phyloP scores from a whole-genome alignment of 306 rosid species.

The Cicer cuneatum region DNA sequence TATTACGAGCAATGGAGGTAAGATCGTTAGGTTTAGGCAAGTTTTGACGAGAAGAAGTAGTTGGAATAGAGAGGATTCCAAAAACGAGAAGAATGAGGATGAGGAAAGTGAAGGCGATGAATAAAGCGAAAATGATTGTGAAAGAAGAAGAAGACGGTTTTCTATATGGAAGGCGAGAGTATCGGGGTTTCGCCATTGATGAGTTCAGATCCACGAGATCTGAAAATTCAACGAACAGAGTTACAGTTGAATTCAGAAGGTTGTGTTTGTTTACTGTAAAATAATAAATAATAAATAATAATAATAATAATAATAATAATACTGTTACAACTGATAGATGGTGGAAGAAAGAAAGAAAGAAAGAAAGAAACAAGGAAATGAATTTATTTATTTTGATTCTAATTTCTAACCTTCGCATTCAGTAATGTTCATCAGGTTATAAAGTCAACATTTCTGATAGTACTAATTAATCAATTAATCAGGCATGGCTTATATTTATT shows the following conservation, averaged over 20 bases:
- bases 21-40: constrained; percentile 82
- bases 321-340: constrained; percentile 7
- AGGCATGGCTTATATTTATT: too few species aligned
- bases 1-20: constrained; percentile 68
- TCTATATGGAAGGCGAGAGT: constrained; percentile 68
- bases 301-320: neutral
- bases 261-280: too few species aligned
- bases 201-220: constrained; percentile 41
- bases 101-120: constrained; percentile 76
- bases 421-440: too few species aligned
- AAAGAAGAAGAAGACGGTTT: constrained; percentile 62
- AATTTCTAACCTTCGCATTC: too few species aligned
- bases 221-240: neutral
- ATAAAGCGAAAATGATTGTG: constrained; percentile 66
- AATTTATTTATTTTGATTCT: neutral
- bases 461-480: neutral
- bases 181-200: constrained; percentile 68
- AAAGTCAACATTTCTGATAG: neutral
- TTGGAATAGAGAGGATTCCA: constrained; percentile 86
- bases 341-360: constrained; percentile 1
- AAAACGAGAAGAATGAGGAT: constrained; percentile 85
- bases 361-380: neutral
- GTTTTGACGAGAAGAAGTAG: constrained; percentile 51
- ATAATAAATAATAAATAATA: too few species aligned
- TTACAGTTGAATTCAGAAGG: neutral